Evolutionary conservation across 1,284 basidiomycete genomes (phyloP).

Genomic region (Mycosarcoma maydis): DNA sequence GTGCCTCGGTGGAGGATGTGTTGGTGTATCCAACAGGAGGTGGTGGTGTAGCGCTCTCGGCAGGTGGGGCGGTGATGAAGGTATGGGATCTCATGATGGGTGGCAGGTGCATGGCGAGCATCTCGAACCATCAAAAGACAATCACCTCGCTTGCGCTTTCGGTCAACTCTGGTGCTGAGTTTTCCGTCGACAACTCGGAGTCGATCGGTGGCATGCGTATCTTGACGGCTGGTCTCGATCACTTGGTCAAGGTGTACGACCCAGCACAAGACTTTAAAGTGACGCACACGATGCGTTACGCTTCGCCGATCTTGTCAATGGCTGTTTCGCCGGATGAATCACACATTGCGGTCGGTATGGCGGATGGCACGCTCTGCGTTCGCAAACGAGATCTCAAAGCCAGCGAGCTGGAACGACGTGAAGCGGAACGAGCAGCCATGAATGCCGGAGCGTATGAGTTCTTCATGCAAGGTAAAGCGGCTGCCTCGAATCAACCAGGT

Average conservation of each 20-base stretch:
- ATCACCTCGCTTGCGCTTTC: constrained; percentile 77
- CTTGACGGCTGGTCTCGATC: constrained; percentile 89
- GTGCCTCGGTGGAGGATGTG: constrained; percentile 86
- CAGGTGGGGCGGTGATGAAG: constrained; percentile 90
- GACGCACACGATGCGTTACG: constrained; percentile 98
- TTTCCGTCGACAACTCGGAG: constrained; percentile 22
- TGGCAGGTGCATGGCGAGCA: constrained; percentile 71
- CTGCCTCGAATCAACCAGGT: constrained; percentile 27
- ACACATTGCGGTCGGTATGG: constrained; percentile 94
- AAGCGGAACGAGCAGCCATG: constrained; percentile 70
- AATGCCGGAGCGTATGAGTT: constrained; percentile 77
- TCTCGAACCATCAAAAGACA: constrained; percentile 92
- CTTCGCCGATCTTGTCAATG: constrained; percentile 87
- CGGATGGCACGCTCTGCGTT: constrained; percentile 83
- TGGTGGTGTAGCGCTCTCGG: constrained; percentile 84
- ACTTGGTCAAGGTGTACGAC: constrained; percentile 99
- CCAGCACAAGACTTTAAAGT: constrained; percentile 78
- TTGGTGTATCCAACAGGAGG: constrained; percentile 82
- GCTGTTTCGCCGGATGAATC: constrained; percentile 97
- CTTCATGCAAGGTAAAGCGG: constrained; percentile 69
- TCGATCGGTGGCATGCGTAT: constrained; percentile 75
- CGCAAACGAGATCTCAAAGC: constrained; percentile 76
- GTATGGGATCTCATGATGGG: constrained; percentile 96
- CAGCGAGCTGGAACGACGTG: constrained; percentile 71
- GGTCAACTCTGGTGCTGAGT: constrained; percentile 57